These are phyloP conservation scores for Schizophyllum amplum DNA, from an alignment of 1,284 basidiomycete genomes.

Conservation along the genomic window DNA sequence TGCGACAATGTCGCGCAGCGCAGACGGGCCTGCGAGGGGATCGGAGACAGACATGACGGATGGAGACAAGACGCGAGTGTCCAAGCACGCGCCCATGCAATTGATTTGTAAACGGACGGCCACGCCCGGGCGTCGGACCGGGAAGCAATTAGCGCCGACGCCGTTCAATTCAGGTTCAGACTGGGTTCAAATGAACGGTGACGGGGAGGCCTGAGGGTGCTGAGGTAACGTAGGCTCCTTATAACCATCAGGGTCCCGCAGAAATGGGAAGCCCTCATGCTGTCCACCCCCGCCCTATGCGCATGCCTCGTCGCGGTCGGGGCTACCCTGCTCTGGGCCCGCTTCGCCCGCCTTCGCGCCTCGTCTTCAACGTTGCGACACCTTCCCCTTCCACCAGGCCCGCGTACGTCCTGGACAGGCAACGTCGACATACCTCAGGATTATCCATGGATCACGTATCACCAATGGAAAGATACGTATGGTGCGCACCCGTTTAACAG, in stretches of 20 bases:
- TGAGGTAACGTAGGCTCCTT: conserved; percentile 5
- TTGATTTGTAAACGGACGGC: neutral
- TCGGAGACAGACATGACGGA: conserved; percentile 33
- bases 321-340: neutral
- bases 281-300: neutral
- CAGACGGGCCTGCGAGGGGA: conserved; percentile 56
- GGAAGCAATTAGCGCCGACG: neutral
- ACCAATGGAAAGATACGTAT: conserved; percentile 35
- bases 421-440: conserved; percentile 26
- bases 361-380: conserved; percentile 3
- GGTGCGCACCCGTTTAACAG: conserved; percentile 27
- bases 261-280: neutral
- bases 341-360: conserved; percentile 1
- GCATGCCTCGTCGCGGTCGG: neutral
- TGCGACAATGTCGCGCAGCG: conserved; percentile 68
- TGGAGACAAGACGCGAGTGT: neutral
- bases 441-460: conserved; percentile 41
- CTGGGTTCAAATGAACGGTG: neutral
- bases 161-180: neutral
- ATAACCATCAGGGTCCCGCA: neutral
- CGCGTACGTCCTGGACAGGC: conserved; percentile 28
- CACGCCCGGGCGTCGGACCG: neutral
- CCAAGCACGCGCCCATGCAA: conserved; percentile 3
- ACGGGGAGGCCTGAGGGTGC: neutral
- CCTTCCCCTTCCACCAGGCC: conserved; percentile 35